Evolutionary conservation across 179 eudicot genomes (phyloP).

Genomic region (Actinidia polygama): DNA sequence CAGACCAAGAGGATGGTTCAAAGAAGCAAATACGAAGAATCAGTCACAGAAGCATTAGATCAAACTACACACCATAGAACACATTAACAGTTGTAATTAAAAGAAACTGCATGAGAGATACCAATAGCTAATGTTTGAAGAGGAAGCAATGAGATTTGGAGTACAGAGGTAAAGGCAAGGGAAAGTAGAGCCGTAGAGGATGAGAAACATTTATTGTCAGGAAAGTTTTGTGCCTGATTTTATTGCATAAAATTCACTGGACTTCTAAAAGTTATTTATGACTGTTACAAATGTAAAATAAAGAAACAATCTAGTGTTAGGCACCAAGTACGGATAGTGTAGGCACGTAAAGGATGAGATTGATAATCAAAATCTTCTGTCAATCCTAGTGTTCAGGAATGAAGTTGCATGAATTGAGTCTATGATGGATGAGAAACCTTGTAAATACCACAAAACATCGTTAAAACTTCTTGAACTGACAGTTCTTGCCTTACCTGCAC

Average conservation of each 20-base stretch:
- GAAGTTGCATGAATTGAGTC: neutral
- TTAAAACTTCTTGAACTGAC: neutral
- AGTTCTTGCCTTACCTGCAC: constrained; percentile 61
- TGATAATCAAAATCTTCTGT: neutral
- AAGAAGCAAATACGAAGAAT: neutral
- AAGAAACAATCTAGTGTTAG: neutral
- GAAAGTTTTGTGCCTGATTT: neutral
- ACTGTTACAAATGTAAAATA: neutral
- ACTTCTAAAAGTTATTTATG: neutral
- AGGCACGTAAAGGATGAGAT: neutral
- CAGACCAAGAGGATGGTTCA: neutral
- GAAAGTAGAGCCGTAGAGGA: neutral
- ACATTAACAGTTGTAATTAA: neutral
- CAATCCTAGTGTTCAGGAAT: neutral
- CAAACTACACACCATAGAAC: neutral
- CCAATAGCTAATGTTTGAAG: neutral
- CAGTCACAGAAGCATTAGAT: neutral
- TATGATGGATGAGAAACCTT: constrained; percentile 1
- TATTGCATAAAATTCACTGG: neutral
- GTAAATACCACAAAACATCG: neutral
- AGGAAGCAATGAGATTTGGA: neutral
- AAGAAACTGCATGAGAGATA: neutral
- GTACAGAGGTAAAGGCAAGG: neutral
- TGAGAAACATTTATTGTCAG: neutral
- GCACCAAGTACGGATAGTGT: neutral